Evolutionary conservation across 2,329 filamentous ascomycete genomes (phyloP), one percentile per base, ranked within the genome.

Genomic region (Fusarium sp.): DNA sequence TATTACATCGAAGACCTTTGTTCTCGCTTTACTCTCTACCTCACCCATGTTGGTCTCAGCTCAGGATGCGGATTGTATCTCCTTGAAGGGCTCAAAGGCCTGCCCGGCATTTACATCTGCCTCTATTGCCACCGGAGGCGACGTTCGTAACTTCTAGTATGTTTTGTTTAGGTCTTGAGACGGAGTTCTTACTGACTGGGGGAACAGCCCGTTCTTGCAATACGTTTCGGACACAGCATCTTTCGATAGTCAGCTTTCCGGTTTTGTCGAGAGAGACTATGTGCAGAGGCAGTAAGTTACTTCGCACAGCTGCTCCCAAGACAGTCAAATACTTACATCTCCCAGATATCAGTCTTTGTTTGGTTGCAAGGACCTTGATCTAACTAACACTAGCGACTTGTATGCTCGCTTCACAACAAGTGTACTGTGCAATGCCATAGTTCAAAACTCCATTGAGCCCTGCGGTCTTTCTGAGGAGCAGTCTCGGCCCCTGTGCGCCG

Each of bases 321-420:
- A 44, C 1, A 14, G 16, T 24, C 20, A 34, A 30, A 42, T 12
- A 24, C 73, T 76, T 9, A 76, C 59, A 16, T 12, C 25, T 32
- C 29, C 4, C 62, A 98, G 95, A 84, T 99, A 95, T 81, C 87
- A 92, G 79, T 85, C 87, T 56, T 84, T 94, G 50, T 88, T 99
- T 70, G 95, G 95, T 59, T 99, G 96, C 79, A 86, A 88, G 50
- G 87, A 88, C 68, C 85, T 98, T 75, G 89, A 96, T 76, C 87
- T 95, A 60, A 89, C 89, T 59, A 92, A 97, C 78, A 91, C 94
- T 6, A 91, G 89, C 73, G 87, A 92, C 76, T 88, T 95, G 76
- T 99, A 99, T 81, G 95, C 96, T 51, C 91, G 96, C 75, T 99
- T 95, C 82, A 97, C 95, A 8, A 96, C 90, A 49, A 96, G 92